Base-by-base conservation (phyloP, 495 filamentous ascomycete species). In the Aspergillus egyptiacus region DNA sequence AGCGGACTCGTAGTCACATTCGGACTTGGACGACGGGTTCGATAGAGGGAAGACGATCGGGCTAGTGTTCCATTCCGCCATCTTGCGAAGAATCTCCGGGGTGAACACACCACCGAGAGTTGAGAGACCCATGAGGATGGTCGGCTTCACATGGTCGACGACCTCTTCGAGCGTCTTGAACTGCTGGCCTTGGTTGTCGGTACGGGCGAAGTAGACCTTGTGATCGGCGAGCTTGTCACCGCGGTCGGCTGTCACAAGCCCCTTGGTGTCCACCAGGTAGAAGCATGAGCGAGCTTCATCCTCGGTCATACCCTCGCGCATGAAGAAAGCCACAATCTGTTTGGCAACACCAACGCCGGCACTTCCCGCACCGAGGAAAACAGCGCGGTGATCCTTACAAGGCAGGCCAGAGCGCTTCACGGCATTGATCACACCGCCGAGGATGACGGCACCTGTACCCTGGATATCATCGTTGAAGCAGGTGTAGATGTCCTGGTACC, bases 401-500 rank as follows among this genome's bases (percentile, higher is more conserved):
- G 89, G 88, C 30, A 95, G 77, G 25, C 83, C 84, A 15, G 89
- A 87, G n/a, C 83, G 80, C 67, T 88, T 91, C 36, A 96, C 89
- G 33, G 90, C 93, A 61, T 86, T 91, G 65, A 97, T 95, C 58
- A 96, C 87, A 73, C 93, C 93, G 31, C 80, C 90, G 32, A 97
- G 77, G 50, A 97, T 88, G 54, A 98, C 93, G 53, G 93, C 90
- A 51, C 93, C 93, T 57, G 93, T 98, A 58, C 93, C 93, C 76
- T 97, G 93, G 62, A 98, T 83, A 60, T 98, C 93, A 61, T 98
- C 93, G 61, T 98, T 98, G 80, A 98, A 98, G 73, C 86, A 91
- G 63, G 89, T 94, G 72, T 94, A 90, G 42, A 74, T 79, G 57
- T 86, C 78, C 37, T 84, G 84, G 65, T 96, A 97, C 35, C 89